Evolutionary conservation across 345 rosid genomes (phyloP), one percentile per base, ranked within the genome.

Genomic region (Aquilaria malaccensis): DNA sequence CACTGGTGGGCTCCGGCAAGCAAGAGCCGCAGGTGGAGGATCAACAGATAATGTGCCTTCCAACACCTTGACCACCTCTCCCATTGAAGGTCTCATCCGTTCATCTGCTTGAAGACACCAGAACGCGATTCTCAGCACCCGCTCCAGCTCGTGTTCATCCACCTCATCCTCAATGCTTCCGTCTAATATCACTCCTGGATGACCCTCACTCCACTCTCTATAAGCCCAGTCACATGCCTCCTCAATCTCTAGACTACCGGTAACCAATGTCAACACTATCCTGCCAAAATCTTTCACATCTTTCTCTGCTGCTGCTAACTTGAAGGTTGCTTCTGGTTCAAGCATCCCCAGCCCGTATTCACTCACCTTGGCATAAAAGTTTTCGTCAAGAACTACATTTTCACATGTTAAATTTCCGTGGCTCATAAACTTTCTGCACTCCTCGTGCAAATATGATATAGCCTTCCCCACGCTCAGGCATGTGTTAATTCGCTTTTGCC

Each of bases 41-140:
- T 88, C 96, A 55, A 88, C 92, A 1, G 76, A 61, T 75, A 83
- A 51, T 45, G 83, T 77, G 9, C 96, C 96, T 70, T 85, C 91
- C 62, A 88, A 55, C 51, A 85, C 89, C 69, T 81, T 83, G 52
- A 85, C 80, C n/a, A 80, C 89, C 83, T 88, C 92, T 0, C 68
- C 79, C 86, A 83, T 85, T 9, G 86, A 75, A 56, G 92, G 96
- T 76, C 89, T 88, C 74, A 83, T 60, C 10, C 85, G 75, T 59
- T 76, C 79, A 62, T 88, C 84, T 1, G 11, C 67, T 58, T 88
- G 92, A 71, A 85, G 77, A 69, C 92, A 88, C 89, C 96, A 88
- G 54, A 85, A 85, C 49, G 79, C 72, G 32, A 79, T 85, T 64
- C 89, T 85, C 67, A 88, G 47, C 33, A 71, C 73, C 53, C 88